Percentiles rank a stretch among this genome's conserved stretches.
Conservation (phyloP, 1,139 yeast species). For the Spathaspora sp. region DNA sequence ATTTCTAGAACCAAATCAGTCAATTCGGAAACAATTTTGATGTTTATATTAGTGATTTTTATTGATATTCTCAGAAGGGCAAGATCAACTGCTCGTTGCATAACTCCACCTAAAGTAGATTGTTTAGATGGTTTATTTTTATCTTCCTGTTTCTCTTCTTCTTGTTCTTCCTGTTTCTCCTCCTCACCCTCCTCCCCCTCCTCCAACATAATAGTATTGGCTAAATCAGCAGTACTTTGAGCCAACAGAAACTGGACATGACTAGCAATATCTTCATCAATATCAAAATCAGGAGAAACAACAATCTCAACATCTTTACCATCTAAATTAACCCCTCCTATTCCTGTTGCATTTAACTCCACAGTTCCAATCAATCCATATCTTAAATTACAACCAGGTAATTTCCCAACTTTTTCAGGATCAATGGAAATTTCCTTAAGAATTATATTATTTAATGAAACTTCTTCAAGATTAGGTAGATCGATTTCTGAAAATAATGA, state of each 20-base stretch:
- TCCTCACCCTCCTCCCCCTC: slow-evolving; percentile 18
- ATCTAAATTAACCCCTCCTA: slow-evolving; percentile 54
- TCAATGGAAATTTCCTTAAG: slow-evolving; percentile 68
- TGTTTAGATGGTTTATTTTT: slow-evolving; percentile 17
- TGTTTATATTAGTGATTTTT: slow-evolving; percentile 39
- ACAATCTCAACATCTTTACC: slow-evolving; percentile 58
- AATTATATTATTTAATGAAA: slow-evolving; percentile 57
- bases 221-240: slow-evolving; percentile 64
- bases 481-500: slow-evolving; percentile 83
- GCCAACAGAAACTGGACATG: slow-evolving; percentile 49
- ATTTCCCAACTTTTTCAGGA: slow-evolving; percentile 61
- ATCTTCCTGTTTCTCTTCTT: slow-evolving; percentile 14
- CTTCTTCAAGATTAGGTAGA: slow-evolving; percentile 72
- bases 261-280: slow-evolving; percentile 24
- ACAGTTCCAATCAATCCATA: slow-evolving; percentile 61
- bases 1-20: slow-evolving; percentile 44
- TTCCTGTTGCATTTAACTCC: slow-evolving; percentile 34
- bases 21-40: slow-evolving; percentile 54
- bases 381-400: slow-evolving; percentile 68
- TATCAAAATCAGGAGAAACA: slow-evolving; percentile 48
- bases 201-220: slow-evolving; percentile 55
- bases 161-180: slow-evolving; percentile 14
- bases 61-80: slow-evolving; percentile 64
- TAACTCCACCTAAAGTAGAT: slow-evolving; percentile 51
- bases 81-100: slow-evolving; percentile 65